Evolutionary conservation across 2,329 filamentous ascomycete species (phyloP), one percentile per base, ranked within the genome.

Genomic region (Colletotrichum cereale): DNA sequence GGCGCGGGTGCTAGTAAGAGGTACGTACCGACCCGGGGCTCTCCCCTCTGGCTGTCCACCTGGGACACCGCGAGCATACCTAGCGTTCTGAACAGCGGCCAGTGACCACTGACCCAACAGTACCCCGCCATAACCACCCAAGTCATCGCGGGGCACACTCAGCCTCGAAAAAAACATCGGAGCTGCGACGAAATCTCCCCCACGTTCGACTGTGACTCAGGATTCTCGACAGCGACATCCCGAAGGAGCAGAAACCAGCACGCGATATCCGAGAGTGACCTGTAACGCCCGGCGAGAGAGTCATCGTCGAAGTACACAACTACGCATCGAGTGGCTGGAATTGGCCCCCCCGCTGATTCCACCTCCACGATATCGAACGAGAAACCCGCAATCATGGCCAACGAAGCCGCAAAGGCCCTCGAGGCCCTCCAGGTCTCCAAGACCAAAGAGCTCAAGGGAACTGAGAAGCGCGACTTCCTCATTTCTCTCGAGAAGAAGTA

Each of bases 401-500:
- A 77, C 80, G 74, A 78, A 77, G 80, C 82, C 67, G 78, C 84
- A 76, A 82, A 87, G 79, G 85, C 85, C 78, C 82, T 88, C 80
- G 86, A 87, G 79, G 81, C 79, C 73, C 81, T 87, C 69, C 81
- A 83, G 71, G 82, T 88, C 75, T 89, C 86, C 79, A 89, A 89
- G 79, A 89, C 86, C 68, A 89, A 89, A 80, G 87, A 89, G 81
- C 82, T 89, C 78, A 89, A 88, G 80, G 87, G 87, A 73, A 97
- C 95, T 48, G 94, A 97, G 78, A 97, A 97, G 84, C 88, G 95
- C 80, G 94, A 97, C 79, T 89, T 91, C 62, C 86, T 97, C 75
- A 91, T 96, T 76, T 90, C 90, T 40, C 89, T 92, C 78, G 96
- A 98, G 85, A 97, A 96, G 85, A 95, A 95, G 80, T 98, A 97